A percentile compares a stretch with the other conserved stretches of the same genome.
Conservation (phyloP, 805 yeast genomes). For the Saccharomycopsis sp. region DNA sequence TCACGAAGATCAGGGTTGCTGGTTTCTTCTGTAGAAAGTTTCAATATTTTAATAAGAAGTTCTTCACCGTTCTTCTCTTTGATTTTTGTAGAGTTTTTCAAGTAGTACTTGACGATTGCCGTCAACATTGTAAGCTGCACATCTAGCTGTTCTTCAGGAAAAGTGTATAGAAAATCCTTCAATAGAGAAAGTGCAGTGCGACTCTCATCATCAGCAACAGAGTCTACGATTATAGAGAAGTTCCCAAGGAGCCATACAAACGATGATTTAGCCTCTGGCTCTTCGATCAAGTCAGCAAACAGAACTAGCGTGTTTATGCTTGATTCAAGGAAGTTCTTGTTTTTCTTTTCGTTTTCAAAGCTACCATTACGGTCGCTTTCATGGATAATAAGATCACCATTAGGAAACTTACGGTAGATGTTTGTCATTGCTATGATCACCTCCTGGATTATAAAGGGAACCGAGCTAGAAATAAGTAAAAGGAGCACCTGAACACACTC, state of each 20-base stretch:
- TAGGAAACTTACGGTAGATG: conserved; percentile 70
- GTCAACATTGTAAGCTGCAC: conserved; percentile 73
- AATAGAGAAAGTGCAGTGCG: conserved; percentile 32
- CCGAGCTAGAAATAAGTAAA: conserved; percentile 55
- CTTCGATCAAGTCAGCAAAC: conserved; percentile 50
- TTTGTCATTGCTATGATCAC: conserved; percentile 69
- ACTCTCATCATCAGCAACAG: conserved; percentile 29
- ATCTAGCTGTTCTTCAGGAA: conserved; percentile 58
- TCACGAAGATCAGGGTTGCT: conserved; percentile 85
- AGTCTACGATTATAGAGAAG: conserved; percentile 39
- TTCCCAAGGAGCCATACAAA: conserved; percentile 83
- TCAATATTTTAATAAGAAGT: conserved; percentile 52
- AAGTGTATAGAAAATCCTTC: conserved; percentile 37
- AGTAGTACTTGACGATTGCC: conserved; percentile 63
- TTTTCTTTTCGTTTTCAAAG: neutral
- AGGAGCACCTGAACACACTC: conserved; percentile 58
- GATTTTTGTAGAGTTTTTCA: conserved; percentile 41
- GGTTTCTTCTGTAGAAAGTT: conserved; percentile 63
- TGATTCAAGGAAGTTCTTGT: neutral
- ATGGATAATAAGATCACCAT: conserved; percentile 37
- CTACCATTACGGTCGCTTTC: conserved; percentile 14
- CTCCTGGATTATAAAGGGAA: conserved; percentile 75
- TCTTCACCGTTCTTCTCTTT: conserved; percentile 37
- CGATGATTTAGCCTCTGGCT: conserved; percentile 73
- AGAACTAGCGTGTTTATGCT: conserved; percentile 18